Evolutionary conservation across 2,329 filamentous ascomycete genomes (phyloP).

Genomic region (Parafenestella ontariensis): DNA sequence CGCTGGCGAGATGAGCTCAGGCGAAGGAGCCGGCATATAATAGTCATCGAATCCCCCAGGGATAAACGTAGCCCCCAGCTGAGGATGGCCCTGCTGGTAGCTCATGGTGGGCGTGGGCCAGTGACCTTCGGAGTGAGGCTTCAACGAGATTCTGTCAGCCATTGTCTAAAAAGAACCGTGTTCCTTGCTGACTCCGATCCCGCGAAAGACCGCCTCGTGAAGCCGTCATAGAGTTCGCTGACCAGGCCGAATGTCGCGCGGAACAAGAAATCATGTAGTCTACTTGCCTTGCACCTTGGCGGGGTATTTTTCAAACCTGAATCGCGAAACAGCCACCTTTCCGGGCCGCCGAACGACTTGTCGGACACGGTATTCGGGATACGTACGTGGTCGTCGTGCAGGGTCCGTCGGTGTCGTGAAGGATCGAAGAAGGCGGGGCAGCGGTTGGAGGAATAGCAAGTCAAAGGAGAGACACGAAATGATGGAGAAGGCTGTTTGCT

Average conservation of each 20-base stretch:
- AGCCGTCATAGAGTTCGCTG: slow-evolving; percentile 26
- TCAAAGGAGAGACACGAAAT: slow-evolving; percentile 20
- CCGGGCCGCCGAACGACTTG: slow-evolving; percentile 17
- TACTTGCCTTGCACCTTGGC: slow-evolving; percentile 26
- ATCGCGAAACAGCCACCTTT: slow-evolving; percentile 19
- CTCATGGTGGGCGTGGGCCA: slow-evolving; percentile 38
- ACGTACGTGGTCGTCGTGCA: slow-evolving; percentile 8
- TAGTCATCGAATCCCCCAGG: slow-evolving; percentile 73
- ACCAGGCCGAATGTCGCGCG: slow-evolving; percentile 31
- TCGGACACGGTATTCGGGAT: slow-evolving; percentile 18
- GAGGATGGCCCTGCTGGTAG: slow-evolving; percentile 45
- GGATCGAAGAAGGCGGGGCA: slow-evolving; percentile 15
- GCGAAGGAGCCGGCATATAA: slow-evolving; percentile 63
- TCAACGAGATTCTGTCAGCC: slow-evolving; percentile 34
- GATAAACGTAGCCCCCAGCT: slow-evolving; percentile 67
- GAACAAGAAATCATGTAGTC: slow-evolving; percentile 29
- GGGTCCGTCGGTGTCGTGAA: slow-evolving; percentile 6
- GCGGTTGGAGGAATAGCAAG: slow-evolving; percentile 11
- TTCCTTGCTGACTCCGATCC: slow-evolving; percentile 20
- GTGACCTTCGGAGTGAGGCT: slow-evolving; percentile 17
- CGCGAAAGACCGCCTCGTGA: slow-evolving; percentile 18
- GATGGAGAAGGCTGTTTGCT: slow-evolving; percentile 25
- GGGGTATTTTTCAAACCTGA: slow-evolving; percentile 31
- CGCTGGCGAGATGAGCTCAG: slow-evolving; percentile 72
- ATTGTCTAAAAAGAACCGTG: slow-evolving; percentile 27